Evolutionary conservation across 1,284 basidiomycete genomes (phyloP).

Genomic region (Pseudozyma flocculosa): DNA sequence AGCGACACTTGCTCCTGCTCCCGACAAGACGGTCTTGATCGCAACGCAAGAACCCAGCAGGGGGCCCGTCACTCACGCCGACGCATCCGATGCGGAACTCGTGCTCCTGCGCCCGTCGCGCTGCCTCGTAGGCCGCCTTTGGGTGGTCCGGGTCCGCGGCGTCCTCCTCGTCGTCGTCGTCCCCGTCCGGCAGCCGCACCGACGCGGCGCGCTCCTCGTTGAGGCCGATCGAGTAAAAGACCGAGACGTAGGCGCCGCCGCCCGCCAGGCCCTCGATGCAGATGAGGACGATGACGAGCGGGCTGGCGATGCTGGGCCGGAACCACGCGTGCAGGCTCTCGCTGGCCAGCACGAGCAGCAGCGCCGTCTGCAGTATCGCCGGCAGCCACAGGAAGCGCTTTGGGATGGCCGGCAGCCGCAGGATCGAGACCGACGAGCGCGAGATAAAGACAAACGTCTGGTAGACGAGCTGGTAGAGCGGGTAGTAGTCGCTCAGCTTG

Average conservation of each 20-base stretch:
- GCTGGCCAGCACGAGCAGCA: slow-evolving; percentile 66
- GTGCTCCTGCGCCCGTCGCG: slow-evolving; percentile 43
- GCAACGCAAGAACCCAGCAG: no score
- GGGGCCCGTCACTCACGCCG: slow-evolving; percentile 48
- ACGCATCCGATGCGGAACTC: slow-evolving; percentile 56
- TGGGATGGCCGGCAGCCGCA: slow-evolving; percentile 82
- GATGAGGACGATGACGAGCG: slow-evolving; percentile 52
- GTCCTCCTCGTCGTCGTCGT: not conserved
- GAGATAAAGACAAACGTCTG: slow-evolving; percentile 92
- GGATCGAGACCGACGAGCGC: slow-evolving; percentile 78
- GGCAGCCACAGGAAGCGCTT: slow-evolving; percentile 71
- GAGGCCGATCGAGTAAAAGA: slow-evolving; percentile 49
- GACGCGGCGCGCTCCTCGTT: slow-evolving; percentile 8
- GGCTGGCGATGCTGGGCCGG: slow-evolving; percentile 43
- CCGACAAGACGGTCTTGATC: no score
- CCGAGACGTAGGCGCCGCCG: slow-evolving; percentile 44
- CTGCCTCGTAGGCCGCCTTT: slow-evolving; percentile 3
- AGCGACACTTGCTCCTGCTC: no score
- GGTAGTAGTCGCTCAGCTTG: slow-evolving; percentile 88
- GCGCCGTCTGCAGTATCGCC: slow-evolving; percentile 68
- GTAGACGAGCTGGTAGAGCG: slow-evolving; percentile 63
- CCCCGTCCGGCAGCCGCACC: not conserved
- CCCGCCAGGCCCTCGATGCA: slow-evolving; percentile 51
- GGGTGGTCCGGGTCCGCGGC: slow-evolving; percentile 3
- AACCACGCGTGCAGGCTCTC: slow-evolving; percentile 63